Evolutionary conservation across 108 stramenopile species (phyloP).

Genomic region (Schizochytrium sp.): DNA sequence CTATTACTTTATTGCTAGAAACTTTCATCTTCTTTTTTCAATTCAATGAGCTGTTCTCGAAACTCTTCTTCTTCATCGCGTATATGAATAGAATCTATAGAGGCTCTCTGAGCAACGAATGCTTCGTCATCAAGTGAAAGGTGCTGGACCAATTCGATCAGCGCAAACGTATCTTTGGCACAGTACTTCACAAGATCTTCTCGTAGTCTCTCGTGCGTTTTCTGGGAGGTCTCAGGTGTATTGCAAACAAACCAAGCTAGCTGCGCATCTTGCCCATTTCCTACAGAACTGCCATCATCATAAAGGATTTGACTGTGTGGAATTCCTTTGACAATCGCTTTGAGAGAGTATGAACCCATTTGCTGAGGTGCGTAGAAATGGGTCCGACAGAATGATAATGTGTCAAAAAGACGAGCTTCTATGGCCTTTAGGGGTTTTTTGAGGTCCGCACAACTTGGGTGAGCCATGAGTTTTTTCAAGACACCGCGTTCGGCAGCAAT

Average conservation of each 20-base stretch:
- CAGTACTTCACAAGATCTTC: slow-evolving; percentile 1
- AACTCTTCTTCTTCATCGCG: too few species aligned
- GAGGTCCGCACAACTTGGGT: slow-evolving; percentile 1
- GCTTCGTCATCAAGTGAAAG: slow-evolving; percentile 4
- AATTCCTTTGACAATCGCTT: slow-evolving; percentile 22
- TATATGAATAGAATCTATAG: neutral
- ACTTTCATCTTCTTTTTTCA: too few species aligned
- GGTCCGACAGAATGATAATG: neutral
- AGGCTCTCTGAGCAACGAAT: neutral
- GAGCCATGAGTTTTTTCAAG: neutral
- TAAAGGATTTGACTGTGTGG: neutral
- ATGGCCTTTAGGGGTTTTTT: neutral
- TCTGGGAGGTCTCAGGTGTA: neutral
- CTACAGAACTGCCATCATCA: neutral
- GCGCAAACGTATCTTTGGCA: slow-evolving; percentile 36
- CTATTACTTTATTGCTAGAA: too few species aligned
- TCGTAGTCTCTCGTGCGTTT: neutral
- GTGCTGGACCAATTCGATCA: neutral
- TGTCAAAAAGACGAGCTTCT: neutral
- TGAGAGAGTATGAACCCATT: slow-evolving; percentile 7
- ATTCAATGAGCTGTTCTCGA: too few species aligned
- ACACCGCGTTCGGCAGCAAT: slow-evolving; percentile 6
- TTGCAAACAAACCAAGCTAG: neutral
- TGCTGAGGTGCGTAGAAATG: slow-evolving; percentile 19
- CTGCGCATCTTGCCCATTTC: slow-evolving; percentile 1